Conservation (phyloP, 108 stramenopile genomes). For the Asterionellopsis glacialis region DNA sequence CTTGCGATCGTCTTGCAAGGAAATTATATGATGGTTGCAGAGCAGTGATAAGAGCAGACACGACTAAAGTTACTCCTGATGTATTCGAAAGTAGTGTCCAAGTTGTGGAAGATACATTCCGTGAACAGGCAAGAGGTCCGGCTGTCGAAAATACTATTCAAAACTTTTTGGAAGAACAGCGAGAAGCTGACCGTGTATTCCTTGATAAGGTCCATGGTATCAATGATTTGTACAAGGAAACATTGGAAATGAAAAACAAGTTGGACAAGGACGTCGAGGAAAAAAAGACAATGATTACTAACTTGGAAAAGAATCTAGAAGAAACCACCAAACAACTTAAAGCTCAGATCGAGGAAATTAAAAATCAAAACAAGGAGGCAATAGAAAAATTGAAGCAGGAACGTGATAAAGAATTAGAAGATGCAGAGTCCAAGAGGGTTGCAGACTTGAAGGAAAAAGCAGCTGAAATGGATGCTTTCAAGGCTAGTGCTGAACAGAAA, state of each 20-base stretch:
- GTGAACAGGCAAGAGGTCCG: conserved; percentile 3
- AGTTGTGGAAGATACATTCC: background rate
- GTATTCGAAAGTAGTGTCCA: conserved; percentile 4
- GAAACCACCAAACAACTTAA: conserved; percentile 2
- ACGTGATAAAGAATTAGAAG: background rate
- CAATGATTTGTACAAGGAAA: background rate
- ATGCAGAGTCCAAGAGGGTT: background rate
- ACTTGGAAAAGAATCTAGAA: conserved; percentile 7
- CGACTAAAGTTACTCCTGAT: background rate
- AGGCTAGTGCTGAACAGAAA: background rate
- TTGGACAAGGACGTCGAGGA: conserved; percentile 3
- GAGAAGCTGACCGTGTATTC: conserved; percentile 6
- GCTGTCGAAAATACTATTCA: conserved; percentile 1
- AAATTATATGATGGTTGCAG: background rate
- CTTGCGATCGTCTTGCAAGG: conserved; percentile 1
- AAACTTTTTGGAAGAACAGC: background rate
- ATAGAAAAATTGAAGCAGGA: background rate
- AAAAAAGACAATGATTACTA: background rate
- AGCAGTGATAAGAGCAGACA: background rate
- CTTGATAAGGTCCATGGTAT: conserved; percentile 3
- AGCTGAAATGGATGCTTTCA: no score
- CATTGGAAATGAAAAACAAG: background rate
- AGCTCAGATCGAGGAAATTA: no score
- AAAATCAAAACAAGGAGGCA: no score
- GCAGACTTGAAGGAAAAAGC: no score